These are phyloP conservation scores for Domatiomyces catenatus DNA, from an alignment of 2,329 filamentous ascomycete genomes.

Conservation along the genomic window DNA sequence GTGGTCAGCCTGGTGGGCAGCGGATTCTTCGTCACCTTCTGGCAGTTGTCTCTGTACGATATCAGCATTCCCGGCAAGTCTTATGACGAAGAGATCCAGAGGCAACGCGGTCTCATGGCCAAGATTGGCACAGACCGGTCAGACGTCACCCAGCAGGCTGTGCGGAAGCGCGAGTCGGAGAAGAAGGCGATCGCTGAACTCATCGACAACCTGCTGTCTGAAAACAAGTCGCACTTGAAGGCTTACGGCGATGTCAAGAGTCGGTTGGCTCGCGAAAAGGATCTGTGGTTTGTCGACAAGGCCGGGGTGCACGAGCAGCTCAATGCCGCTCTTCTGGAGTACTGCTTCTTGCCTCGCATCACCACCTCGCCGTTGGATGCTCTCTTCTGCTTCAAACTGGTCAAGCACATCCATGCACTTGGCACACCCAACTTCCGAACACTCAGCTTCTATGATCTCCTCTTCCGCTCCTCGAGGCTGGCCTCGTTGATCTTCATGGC, in stretches of 20 bases:
- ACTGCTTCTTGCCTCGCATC: constrained; percentile 80
- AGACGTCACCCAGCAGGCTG: constrained; percentile 53
- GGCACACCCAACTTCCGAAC: constrained; percentile 77
- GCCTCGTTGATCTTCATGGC: constrained; percentile 74
- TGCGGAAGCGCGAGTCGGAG: constrained; percentile 52
- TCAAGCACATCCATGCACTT: constrained; percentile 73
- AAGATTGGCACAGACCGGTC: constrained; percentile 55
- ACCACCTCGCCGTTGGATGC: constrained; percentile 74
- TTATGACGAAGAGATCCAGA: constrained; percentile 61
- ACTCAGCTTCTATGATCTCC: constrained; percentile 63
- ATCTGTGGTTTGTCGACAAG: constrained; percentile 58
- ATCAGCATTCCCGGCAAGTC: constrained; percentile 59
- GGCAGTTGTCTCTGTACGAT: constrained; percentile 75
- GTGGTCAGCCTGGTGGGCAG: constrained; percentile 58
- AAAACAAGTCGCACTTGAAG: constrained; percentile 55
- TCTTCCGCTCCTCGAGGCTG: constrained; percentile 72
- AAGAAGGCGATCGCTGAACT: constrained; percentile 55
- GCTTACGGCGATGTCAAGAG: constrained; percentile 52
- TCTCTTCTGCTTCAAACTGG: constrained; percentile 72
- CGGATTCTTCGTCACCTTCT: constrained; percentile 80
- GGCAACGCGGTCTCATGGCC: constrained; percentile 50
- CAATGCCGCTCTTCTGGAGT: constrained; percentile 66
- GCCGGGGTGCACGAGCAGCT: constrained; percentile 49
- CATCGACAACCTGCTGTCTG: constrained; percentile 54
- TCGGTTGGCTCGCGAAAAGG: constrained; percentile 59